These are phyloP conservation scores for Nakazawaea ernobii DNA, from an alignment of 805 yeast genomes.

Conservation along the genomic window DNA sequence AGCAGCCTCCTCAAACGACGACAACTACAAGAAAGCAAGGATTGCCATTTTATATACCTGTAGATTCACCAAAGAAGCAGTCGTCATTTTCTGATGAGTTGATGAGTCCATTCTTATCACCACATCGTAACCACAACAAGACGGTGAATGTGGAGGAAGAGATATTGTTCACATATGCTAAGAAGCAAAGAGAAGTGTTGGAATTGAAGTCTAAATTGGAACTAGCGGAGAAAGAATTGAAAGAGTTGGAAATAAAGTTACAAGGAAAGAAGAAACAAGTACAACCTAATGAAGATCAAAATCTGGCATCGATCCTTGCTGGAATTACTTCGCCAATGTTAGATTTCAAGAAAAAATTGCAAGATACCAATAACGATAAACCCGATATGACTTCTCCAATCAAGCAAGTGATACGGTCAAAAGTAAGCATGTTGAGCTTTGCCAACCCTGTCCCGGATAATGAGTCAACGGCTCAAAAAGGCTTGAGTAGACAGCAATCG, in stretches of 20 bases:
- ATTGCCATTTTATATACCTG: conserved; percentile 31
- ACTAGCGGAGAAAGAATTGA: conserved; percentile 32
- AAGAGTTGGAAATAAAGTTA: conserved; percentile 22
- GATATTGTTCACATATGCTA: conserved; percentile 35
- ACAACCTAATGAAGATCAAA: not conserved
- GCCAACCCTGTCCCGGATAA: not conserved
- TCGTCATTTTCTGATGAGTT: not conserved
- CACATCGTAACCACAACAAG: conserved; percentile 1
- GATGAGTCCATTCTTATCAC: conserved; percentile 8
- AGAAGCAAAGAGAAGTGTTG: conserved; percentile 47
- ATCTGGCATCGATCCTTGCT: not conserved
- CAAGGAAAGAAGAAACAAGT: not conserved
- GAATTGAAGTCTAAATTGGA: conserved; percentile 43
- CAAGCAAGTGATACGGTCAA: not conserved
- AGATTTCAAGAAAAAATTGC: conserved; percentile 3
- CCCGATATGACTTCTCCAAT: conserved; percentile 3
- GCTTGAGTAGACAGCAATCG: conserved; percentile 5
- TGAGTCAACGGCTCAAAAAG: not conserved
- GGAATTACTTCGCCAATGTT: not conserved
- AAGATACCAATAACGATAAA: conserved; percentile 1
- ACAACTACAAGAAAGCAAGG: conserved; percentile 16
- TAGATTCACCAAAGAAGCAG: conserved; percentile 12
- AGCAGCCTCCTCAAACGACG: not conserved
- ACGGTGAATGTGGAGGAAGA: conserved; percentile 10
- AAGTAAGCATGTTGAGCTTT: conserved; percentile 9